A percentile compares a stretch with the other conserved stretches of the same genome.
Evolutionary conservation across 768 basidiomycete genomes (phyloP).

Genomic region (Pisolithus sp.): DNA sequence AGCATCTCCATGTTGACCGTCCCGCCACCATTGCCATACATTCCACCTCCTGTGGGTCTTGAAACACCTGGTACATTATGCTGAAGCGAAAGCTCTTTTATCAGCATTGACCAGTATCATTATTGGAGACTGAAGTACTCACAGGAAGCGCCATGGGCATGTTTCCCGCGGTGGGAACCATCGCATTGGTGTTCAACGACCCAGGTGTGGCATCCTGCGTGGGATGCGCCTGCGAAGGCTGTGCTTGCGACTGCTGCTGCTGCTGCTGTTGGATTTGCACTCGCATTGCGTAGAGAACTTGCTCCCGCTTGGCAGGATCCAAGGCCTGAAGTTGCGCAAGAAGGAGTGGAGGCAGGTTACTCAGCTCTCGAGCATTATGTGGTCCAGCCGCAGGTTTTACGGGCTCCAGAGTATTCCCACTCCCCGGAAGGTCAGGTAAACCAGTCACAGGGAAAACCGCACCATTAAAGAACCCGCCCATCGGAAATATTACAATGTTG

Average conservation of each 20-base stretch:
- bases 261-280: conserved; percentile 21
- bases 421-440: conserved; percentile 36
- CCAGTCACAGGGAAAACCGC: conserved; percentile 47
- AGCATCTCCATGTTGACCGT: conserved; percentile 36
- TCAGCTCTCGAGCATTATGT: conserved; percentile 1
- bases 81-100: conserved; percentile 4
- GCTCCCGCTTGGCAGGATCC: conserved; percentile 18
- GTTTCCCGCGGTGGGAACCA: conserved; percentile 5
- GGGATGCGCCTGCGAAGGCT: conserved; percentile 6
- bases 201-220: not conserved
- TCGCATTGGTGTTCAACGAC: conserved; percentile 2
- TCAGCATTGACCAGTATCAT: not conserved
- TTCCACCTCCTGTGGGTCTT: conserved; percentile 9
- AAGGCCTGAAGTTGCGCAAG: conserved; percentile 17
- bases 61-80: conserved; percentile 4
- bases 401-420: conserved; percentile 11
- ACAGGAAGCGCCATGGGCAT: conserved; percentile 15
- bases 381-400: conserved; percentile 3
- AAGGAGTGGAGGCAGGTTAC: conserved; percentile 8
- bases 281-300: conserved; percentile 14
- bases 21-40: conserved; percentile 19
- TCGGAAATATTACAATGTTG: conserved; percentile 44
- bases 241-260: conserved; percentile 16
- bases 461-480: conserved; percentile 32
- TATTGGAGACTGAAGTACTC: not conserved